Evolutionary conservation across 768 basidiomycete genomes (phyloP).

Genomic region (Calocera cornea): DNA sequence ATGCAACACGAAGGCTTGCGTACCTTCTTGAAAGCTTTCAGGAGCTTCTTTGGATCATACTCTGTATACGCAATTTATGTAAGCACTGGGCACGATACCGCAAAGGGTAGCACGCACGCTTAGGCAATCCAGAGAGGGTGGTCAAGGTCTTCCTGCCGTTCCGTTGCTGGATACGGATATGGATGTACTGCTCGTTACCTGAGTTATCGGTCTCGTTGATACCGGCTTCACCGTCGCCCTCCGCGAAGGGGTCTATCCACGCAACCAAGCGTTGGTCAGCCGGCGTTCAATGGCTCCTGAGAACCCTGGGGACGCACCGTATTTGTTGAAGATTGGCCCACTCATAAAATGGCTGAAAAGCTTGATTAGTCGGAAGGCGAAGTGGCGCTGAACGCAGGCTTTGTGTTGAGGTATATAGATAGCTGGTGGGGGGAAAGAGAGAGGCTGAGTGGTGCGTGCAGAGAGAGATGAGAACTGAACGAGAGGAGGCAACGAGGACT

Average conservation of each 20-base stretch:
- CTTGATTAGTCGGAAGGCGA: not conserved
- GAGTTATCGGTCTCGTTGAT: constrained; percentile 64
- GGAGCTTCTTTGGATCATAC: constrained; percentile 93
- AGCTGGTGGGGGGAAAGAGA: constrained; percentile 29
- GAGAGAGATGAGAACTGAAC: constrained; percentile 20
- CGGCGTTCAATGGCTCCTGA: not conserved
- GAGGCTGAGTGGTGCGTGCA: constrained; percentile 5
- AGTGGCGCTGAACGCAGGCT: not conserved
- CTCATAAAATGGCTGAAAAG: constrained; percentile 44
- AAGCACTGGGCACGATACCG: not conserved
- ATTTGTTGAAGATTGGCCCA: constrained; percentile 81
- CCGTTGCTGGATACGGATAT: constrained; percentile 96
- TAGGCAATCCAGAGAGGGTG: constrained; percentile 88
- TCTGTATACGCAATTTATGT: constrained; percentile 33
- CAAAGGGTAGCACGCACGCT: constrained; percentile 39
- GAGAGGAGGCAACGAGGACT: not conserved
- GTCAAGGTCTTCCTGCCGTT: constrained; percentile 99
- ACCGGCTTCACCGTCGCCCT: constrained; percentile 74
- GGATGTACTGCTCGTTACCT: constrained; percentile 72
- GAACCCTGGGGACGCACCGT: constrained; percentile 40
- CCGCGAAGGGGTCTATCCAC: constrained; percentile 83
- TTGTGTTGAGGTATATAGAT: constrained; percentile 33
- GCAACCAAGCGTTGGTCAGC: not conserved
- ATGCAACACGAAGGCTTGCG: constrained; percentile 1
- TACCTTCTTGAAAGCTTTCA: constrained; percentile 99